These are phyloP conservation scores for Botryosphaeria dothidea DNA, from an alignment of 2,329 filamentous ascomycete genomes.

Conservation along the genomic window DNA sequence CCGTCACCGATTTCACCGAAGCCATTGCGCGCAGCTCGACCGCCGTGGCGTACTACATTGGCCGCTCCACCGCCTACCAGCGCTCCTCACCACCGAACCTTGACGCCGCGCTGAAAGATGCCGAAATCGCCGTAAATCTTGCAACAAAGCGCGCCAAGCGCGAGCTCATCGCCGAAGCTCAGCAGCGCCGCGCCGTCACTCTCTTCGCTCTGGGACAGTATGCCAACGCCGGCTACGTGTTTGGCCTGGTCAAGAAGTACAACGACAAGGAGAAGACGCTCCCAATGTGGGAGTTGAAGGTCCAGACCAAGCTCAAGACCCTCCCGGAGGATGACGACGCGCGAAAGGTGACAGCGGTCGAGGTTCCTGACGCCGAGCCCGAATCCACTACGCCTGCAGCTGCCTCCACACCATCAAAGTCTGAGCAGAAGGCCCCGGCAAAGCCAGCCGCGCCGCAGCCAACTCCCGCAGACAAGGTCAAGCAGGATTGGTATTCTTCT, in stretches of 20 bases:
- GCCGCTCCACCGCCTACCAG: conserved; percentile 77
- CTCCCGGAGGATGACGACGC: conserved; percentile 53
- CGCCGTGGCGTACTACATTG: conserved; percentile 77
- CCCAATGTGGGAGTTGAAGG: conserved; percentile 61
- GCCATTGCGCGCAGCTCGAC: conserved; percentile 66
- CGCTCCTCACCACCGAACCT: conserved; percentile 57
- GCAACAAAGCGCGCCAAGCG: conserved; percentile 74
- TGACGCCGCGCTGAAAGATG: conserved; percentile 45
- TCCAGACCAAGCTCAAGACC: conserved; percentile 52
- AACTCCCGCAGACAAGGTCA: conserved; percentile 59
- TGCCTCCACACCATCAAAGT: conserved; percentile 19
- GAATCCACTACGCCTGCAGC: conserved; percentile 35
- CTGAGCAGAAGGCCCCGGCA: background rate
- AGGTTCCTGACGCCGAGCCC: conserved; percentile 55
- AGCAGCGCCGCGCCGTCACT: conserved; percentile 76
- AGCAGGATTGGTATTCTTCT: conserved; percentile 70
- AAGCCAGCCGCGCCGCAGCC: conserved; percentile 23
- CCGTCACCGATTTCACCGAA: conserved; percentile 63
- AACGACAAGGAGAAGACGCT: conserved; percentile 55
- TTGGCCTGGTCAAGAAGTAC: conserved; percentile 58
- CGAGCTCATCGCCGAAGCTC: conserved; percentile 75
- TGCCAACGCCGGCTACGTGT: conserved; percentile 73
- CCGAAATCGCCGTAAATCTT: conserved; percentile 55
- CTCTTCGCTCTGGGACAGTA: conserved; percentile 69
- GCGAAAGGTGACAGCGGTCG: conserved; percentile 37